Evolutionary conservation across 345 rosid species (phyloP), one percentile per base, ranked within the genome.

Genomic region (Arabis alpina): DNA sequence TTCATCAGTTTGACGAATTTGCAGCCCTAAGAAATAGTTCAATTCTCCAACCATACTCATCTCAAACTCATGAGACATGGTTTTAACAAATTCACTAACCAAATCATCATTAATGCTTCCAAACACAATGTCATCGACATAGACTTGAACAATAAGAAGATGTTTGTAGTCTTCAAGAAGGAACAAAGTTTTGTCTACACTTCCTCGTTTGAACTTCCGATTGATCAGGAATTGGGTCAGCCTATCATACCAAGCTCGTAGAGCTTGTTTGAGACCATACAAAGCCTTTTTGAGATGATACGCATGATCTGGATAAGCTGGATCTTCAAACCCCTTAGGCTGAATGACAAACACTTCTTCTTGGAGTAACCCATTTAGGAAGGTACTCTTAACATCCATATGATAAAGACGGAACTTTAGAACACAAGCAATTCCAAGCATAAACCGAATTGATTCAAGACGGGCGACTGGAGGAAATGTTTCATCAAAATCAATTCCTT

Each of bases 51-150:
- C 49, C 19, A 44, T 5, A 6, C 23, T 44, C 49, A 44, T 44
- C 2, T 44, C 3, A 5, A 44, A 44, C 3, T 44, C 8, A 0
- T 5, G 0, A 0, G 49, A n/a, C 23, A 44, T 44, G 0, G 6
- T 43, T 0, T 5, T 0, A 4, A 6, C n/a, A 2, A n/a, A 2
- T 1, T 2, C n/a, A 2, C 0, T 1, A 5, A 28, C 32, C 32
- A 28, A 0, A 5, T 4, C 4, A 4, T 28, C 5, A 0, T 28
- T 1, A 0, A 9, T 44, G 8, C 16, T n/a, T 1, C 9, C 49
- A 44, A 44, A 44, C 2, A 44, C n/a, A 5, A 44, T 44, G 0
- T 44, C 49, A n/a, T 44, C 49, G 0, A 44, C 49, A 44, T n/a
- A 44, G 0, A 44, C 7, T 2, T 44, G 19, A 2, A 44, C 9